Evolutionary conservation across 768 basidiomycete genomes (phyloP), one percentile per base, ranked within the genome.

Genomic region (Hydnomerulius pinastri): DNA sequence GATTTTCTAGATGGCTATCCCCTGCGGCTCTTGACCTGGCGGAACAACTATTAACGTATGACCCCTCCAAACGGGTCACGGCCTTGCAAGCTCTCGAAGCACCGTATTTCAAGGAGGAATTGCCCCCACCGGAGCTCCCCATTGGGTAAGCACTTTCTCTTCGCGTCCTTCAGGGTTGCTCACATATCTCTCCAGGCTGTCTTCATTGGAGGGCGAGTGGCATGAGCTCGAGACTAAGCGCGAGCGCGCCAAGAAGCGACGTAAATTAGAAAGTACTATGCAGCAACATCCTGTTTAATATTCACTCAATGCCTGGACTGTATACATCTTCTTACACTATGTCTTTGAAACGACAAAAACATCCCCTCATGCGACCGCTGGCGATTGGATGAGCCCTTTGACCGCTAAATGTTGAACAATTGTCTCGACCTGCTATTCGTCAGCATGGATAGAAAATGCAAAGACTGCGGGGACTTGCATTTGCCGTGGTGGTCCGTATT

Each of bases 221-320:
- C 97, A 99, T 69, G 97, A 99, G 68, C 77, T 95, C 55, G 95
- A 98, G 68, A 90, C 92, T 11, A 99, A 98, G 69, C 79, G 86
- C 49, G 93, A 98, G 72, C 80, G 92, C 33, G 86, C 87, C 50
- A 90, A 84, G 73, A 87, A 88, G 70, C 77, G 83, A 66, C 80
- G 80, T 72, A 87, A 80, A 77, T 76, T 77, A 55, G 87, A 84
- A 69, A 70, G 60, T 67, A 72, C 66, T 60, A 55, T 63, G 59
- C 71, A 70, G 55, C 68, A 70, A 70, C 60, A 64, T 48, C 61
- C 62, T 64, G 57, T 69, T 64, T 71, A 62, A 59, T 66, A 51
- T 51, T 55, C 51, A 24, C 29, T 55, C 53, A 56, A 43, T 56
- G 49, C 51, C 56, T 48, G 51, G 56, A 60, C 53, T 49, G 37